These are phyloP conservation scores for Tetracentron sinense DNA, from an alignment of 164 flowering plant genomes.

Conservation along the genomic window DNA sequence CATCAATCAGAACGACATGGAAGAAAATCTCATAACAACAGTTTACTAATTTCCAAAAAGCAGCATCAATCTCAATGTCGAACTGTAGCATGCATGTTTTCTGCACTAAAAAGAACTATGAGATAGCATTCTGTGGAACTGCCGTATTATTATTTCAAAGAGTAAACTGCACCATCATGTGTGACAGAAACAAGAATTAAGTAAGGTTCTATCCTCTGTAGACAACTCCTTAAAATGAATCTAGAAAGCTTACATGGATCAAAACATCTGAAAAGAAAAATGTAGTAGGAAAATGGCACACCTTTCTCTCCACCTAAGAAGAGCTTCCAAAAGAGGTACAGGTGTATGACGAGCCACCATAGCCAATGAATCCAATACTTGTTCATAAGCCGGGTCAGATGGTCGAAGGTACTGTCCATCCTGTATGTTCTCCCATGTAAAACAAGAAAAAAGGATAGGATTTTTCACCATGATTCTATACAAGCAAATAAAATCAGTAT, in stretches of 20 bases:
- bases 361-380: slow-evolving; percentile 93
- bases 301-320: slow-evolving; percentile 95
- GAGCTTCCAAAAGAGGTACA: slow-evolving; percentile 92
- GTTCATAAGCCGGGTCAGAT: slow-evolving; percentile 98
- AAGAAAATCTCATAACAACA: background rate
- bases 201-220: background rate
- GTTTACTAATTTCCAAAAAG: no score
- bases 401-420: slow-evolving; percentile 98
- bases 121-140: background rate
- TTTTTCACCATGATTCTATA: background rate
- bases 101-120: no score
- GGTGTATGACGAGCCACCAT: slow-evolving; percentile 99
- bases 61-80: no score
- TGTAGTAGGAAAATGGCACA: slow-evolving; percentile 10
- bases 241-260: background rate
- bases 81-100: no score
- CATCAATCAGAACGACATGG: background rate
- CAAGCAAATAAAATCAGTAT: background rate
- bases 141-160: background rate
- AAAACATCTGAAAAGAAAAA: background rate
- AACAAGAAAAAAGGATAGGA: slow-evolving; percentile 4
- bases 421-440: slow-evolving; percentile 34
- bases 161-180: background rate
- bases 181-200: no score
- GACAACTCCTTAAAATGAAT: background rate